Evolutionary conservation across 176 grass and related monocot genomes (phyloP).

Genomic region (Triticum dicoccoides): DNA sequence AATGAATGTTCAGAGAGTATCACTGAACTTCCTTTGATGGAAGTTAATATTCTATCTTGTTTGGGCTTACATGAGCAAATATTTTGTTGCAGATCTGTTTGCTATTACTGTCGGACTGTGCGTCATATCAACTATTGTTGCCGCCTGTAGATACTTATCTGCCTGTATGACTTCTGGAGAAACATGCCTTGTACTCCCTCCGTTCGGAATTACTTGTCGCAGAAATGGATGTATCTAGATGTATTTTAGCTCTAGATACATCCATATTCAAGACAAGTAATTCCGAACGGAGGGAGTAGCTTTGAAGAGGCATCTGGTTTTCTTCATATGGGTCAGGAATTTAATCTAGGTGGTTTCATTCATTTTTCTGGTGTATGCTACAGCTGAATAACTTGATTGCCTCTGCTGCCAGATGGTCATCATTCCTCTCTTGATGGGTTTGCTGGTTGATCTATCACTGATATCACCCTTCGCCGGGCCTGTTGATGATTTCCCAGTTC

Average conservation of each 20-base stretch:
- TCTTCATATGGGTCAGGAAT: slow-evolving; percentile 27
- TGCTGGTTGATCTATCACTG: slow-evolving; percentile 39
- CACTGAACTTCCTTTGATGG: neutral
- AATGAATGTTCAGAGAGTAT: slow-evolving; percentile 24
- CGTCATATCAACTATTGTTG: neutral
- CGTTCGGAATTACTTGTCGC: too few relatives aligned
- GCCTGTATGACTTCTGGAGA: neutral
- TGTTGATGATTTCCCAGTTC: slow-evolving; percentile 19
- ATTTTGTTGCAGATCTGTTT: slow-evolving; percentile 41
- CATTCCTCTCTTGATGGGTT: slow-evolving; percentile 39
- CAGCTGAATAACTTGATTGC: slow-evolving; percentile 8
- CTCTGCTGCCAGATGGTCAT: slow-evolving; percentile 23
- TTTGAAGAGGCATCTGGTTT: neutral
- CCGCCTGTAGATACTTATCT: neutral
- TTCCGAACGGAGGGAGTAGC: neutral
- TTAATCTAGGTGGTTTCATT: slow-evolving; percentile 1
- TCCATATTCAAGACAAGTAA: too few relatives aligned
- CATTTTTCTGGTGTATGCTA: slow-evolving; percentile 16
- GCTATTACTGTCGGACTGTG: slow-evolving; percentile 35
- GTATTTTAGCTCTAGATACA: too few relatives aligned
- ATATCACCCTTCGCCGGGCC: slow-evolving; percentile 26
- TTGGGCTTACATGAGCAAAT: slow-evolving; percentile 14
- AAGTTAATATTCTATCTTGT: slow-evolving; percentile 6
- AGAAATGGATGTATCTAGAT: too few relatives aligned
- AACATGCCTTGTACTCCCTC: neutral